A percentile compares a stretch with the other conserved stretches of the same genome.
Evolutionary conservation across 257 asterid genomes (phyloP).

Genomic region (Solanum phureja): DNA sequence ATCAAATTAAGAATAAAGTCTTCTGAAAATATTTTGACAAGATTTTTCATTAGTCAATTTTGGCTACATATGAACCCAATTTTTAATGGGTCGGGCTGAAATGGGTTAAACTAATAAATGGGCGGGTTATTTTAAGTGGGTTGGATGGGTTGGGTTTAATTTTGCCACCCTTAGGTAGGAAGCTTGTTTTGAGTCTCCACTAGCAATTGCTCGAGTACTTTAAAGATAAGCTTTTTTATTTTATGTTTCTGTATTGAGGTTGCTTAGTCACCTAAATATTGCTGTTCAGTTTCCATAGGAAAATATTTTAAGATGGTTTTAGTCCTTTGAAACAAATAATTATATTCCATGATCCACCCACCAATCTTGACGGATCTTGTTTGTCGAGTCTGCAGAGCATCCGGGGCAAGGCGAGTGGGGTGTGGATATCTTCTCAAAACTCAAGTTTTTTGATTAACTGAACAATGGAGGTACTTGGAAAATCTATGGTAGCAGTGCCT

Average conservation of each 20-base stretch:
- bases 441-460: constrained; percentile 3
- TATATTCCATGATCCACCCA: constrained; percentile 7
- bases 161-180: not conserved
- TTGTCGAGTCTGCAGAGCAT: constrained; percentile 69
- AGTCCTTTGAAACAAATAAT: not conserved
- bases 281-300: not conserved
- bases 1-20: too few species aligned
- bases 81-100: not conserved
- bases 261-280: not conserved
- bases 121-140: not conserved
- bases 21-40: too few species aligned
- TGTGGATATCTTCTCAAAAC: constrained; percentile 13
- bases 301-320: not conserved
- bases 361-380: constrained; percentile 24
- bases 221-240: not conserved
- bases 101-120: not conserved
- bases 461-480: constrained; percentile 94
- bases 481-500: constrained; percentile 69
- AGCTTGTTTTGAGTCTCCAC: not conserved
- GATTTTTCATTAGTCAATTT: too few species aligned
- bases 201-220: not conserved
- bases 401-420: constrained; percentile 12
- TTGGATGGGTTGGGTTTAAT: not conserved
- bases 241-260: not conserved
- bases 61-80: too few species aligned